Percentiles rank a stretch among this genome's conserved stretches.
These are phyloP conservation scores for Hygrocybe punicea DNA, from an alignment of 768 basidiomycete genomes.

Conservation along the genomic window DNA sequence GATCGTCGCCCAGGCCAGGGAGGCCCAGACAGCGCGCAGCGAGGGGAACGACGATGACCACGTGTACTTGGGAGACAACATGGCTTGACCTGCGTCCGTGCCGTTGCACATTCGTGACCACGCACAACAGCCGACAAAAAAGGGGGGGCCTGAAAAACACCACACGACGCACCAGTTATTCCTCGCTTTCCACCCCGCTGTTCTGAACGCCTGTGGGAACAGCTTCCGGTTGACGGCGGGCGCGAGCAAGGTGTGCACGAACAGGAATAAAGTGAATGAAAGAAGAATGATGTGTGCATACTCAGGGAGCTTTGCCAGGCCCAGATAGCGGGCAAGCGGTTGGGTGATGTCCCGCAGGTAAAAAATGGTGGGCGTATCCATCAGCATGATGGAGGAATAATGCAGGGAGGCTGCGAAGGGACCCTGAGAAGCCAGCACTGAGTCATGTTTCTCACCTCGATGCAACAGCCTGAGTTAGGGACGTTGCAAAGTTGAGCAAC, in stretches of 20 bases:
- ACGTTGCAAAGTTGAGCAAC: too few relatives aligned
- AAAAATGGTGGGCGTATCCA: not conserved
- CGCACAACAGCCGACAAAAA: constrained; percentile 14
- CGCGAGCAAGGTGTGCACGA: constrained; percentile 55
- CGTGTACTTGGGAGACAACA: constrained; percentile 70
- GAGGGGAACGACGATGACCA: constrained; percentile 61
- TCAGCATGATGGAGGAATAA: not conserved
- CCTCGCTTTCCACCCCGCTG: constrained; percentile 42
- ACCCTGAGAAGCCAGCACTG: too few relatives aligned
- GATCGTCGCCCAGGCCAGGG: constrained; percentile 51
- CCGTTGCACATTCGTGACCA: not conserved
- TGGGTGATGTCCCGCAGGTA: not conserved
- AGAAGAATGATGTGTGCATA: constrained; percentile 53
- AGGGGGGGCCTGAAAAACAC: not conserved
- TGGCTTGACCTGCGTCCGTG: constrained; percentile 55
- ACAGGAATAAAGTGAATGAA: constrained; percentile 55
- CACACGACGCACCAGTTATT: constrained; percentile 56
- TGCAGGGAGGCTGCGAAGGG: too few relatives aligned
- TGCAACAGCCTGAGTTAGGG: too few relatives aligned
- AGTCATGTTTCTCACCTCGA: too few relatives aligned
- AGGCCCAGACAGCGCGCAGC: constrained; percentile 52
- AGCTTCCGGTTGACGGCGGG: constrained; percentile 48
- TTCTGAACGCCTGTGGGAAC: constrained; percentile 50
- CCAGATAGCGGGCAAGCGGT: constrained; percentile 26
- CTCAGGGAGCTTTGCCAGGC: constrained; percentile 52